A percentile compares a stretch with the other conserved stretches of the same genome.
These are phyloP conservation scores for Sporothrix humicola DNA, from an alignment of 2,329 filamentous ascomycete species.

Conservation along the genomic window DNA sequence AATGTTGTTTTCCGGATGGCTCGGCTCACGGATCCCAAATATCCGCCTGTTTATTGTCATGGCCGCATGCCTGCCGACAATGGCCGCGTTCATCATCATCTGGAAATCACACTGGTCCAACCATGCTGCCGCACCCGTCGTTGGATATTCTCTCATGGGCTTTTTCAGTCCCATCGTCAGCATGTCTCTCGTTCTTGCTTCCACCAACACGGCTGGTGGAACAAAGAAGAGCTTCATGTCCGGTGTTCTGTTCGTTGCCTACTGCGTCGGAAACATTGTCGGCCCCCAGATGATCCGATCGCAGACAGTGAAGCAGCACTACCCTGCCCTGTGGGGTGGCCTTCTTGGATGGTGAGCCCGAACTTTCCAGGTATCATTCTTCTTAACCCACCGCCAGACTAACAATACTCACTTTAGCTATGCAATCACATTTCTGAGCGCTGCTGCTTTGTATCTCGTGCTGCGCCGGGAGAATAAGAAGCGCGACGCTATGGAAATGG, in stretches of 20 bases:
- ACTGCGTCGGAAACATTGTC: conserved; percentile 77
- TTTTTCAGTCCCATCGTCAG: conserved; percentile 75
- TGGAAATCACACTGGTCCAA: conserved; percentile 71
- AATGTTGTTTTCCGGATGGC: conserved; percentile 69
- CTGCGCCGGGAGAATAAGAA: conserved; percentile 64
- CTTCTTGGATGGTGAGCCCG: conserved; percentile 62
- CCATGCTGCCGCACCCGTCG: conserved; percentile 68
- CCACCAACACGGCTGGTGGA: conserved; percentile 74
- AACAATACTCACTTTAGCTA: conserved; percentile 55
- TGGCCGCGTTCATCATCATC: conserved; percentile 75
- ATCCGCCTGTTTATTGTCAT: conserved; percentile 70
- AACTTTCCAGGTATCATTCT: too few species aligned
- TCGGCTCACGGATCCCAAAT: conserved; percentile 65
- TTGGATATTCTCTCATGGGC: conserved; percentile 74
- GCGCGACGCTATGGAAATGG: conserved; percentile 54
- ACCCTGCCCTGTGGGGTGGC: conserved; percentile 73
- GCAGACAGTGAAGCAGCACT: conserved; percentile 69
- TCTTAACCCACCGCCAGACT: background rate
- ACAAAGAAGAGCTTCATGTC: conserved; percentile 82
- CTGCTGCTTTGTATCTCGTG: conserved; percentile 62
- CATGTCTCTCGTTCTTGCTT: conserved; percentile 57
- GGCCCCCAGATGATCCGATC: conserved; percentile 73
- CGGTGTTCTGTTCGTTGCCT: conserved; percentile 74
- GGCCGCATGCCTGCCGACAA: conserved; percentile 72
- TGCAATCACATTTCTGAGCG: conserved; percentile 67